These are phyloP conservation scores for Globisporangium cederbergense DNA, from an alignment of 352 stramenopile genomes.

Conservation along the genomic window DNA sequence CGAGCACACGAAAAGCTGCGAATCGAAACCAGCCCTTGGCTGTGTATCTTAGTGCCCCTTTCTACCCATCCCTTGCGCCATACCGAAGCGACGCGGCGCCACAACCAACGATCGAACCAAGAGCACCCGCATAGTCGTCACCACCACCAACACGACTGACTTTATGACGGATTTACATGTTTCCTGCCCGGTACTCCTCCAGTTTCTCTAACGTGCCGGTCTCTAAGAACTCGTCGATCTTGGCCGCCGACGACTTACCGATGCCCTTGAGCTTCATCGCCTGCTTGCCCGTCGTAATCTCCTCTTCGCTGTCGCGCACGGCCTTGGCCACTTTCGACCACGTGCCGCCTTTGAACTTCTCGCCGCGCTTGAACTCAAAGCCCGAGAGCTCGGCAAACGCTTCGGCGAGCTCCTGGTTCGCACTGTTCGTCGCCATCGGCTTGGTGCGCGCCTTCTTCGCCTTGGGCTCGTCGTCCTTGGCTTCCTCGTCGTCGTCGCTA, in stretches of 20 bases:
- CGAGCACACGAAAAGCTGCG: too few species aligned
- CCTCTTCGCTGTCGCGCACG: conserved; percentile 62
- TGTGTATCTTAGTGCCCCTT: too few species aligned
- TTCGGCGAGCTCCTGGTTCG: conserved; percentile 71
- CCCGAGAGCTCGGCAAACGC: conserved; percentile 80
- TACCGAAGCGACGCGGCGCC: too few species aligned
- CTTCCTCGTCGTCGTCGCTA: conserved; percentile 35
- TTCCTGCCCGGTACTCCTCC: conserved; percentile 82
- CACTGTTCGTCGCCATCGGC: conserved; percentile 41
- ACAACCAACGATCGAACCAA: too few species aligned
- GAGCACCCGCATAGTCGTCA: too few species aligned
- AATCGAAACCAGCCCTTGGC: too few species aligned
- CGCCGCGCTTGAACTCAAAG: conserved; percentile 86
- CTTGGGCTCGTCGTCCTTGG: conserved; percentile 48
- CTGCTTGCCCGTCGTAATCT: conserved; percentile 71
- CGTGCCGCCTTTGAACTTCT: conserved; percentile 83
- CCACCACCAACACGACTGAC: neutral
- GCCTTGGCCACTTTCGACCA: conserved; percentile 88
- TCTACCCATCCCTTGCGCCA: too few species aligned
- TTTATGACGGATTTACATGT: conserved; percentile 42
- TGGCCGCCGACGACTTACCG: conserved; percentile 70
- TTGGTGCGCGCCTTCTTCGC: conserved; percentile 48
- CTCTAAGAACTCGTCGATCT: conserved; percentile 87
- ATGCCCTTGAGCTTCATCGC: conserved; percentile 83
- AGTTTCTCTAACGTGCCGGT: conserved; percentile 75